Evolutionary conservation across 352 stramenopile species (phyloP), one percentile per base, ranked within the genome.

Genomic region (Plasmopara halstedii): DNA sequence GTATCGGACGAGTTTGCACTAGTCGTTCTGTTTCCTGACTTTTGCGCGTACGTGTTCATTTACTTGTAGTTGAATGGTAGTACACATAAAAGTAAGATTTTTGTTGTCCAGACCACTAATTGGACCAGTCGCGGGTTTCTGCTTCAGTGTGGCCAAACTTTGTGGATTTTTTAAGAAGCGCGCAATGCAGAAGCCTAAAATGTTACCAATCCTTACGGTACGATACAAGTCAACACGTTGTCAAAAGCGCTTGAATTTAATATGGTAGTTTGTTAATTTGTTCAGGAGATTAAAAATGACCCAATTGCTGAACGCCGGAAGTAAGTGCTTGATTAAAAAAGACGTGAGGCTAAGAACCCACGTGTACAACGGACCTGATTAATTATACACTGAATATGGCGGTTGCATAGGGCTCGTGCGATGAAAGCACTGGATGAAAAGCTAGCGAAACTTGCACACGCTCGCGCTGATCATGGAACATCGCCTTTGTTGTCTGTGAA

Each of bases 361-460:
- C n/a, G n/a, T n/a, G n/a, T n/a, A n/a, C n/a, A n/a, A n/a, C n/a
- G n/a, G n/a, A n/a, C n/a, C n/a, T n/a, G 7, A 17, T 17, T 18
- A 3, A 3, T 49, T 15, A n/a, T 34, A 52, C 27, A 36, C 26
- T 22, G 32, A 4, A 23, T 41, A 14, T 54, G 25, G 25, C 25
- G 17, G 20, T 37, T 38, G 17, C 4, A 2, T 41, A 94, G 82
- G 63, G 82, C 79, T 27, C 66, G 82, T 55, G 82, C 82, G 9
- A 91, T 94, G 79, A 89, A 88, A 40, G 82, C 82, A 19, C 60
- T 94, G n/a, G 82, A 94, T 38, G 82, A 90, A 46, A 94, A 94
- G 29, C 57, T 94, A 20, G 82, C 82, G 25, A 94, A 94, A 44
- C 58, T 94, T 20, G 82, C 82, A 8, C 54, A 74, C 17, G 63